A percentile compares a stretch with the other conserved stretches of the same genome.
Conservation (phyloP, 1,284 basidiomycete genomes). For the Malassezia obtusa region DNA sequence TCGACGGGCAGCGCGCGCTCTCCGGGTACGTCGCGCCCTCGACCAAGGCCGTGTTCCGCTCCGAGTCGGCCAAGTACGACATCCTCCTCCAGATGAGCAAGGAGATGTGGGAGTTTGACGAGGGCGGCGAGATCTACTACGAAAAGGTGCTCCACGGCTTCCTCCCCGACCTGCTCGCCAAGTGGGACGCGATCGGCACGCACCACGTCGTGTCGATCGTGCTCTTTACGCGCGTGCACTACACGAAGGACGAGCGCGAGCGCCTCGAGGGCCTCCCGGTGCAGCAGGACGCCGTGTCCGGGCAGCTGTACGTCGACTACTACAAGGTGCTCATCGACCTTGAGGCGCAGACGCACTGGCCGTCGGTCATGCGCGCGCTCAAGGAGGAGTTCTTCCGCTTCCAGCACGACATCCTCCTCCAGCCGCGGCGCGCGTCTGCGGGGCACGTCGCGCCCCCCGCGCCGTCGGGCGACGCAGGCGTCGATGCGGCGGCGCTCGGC, state of each 20-base stretch:
- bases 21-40: slow-evolving; percentile 70
- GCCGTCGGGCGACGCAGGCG: slow-evolving; percentile 19
- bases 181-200: slow-evolving; percentile 59
- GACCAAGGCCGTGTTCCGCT: slow-evolving; percentile 81
- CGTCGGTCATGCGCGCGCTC: slow-evolving; percentile 69
- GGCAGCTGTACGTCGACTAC: slow-evolving; percentile 85
- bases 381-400: slow-evolving; percentile 58
- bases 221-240: slow-evolving; percentile 85
- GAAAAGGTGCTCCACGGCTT: slow-evolving; percentile 80
- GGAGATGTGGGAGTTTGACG: slow-evolving; percentile 94
- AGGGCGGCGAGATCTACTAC: slow-evolving; percentile 73
- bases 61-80: slow-evolving; percentile 64
- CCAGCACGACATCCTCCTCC: slow-evolving; percentile 44
- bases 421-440: slow-evolving; percentile 29
- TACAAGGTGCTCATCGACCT: slow-evolving; percentile 72
- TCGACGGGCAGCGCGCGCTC: slow-evolving; percentile 49
- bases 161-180: slow-evolving; percentile 39
- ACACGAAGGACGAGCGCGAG: slow-evolving; percentile 56
- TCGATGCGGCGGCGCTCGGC: neutral
- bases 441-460: slow-evolving; percentile 30
- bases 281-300: slow-evolving; percentile 63
- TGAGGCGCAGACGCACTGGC: slow-evolving; percentile 78
- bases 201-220: slow-evolving; percentile 91
- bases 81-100: slow-evolving; percentile 89
- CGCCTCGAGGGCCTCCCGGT: slow-evolving; percentile 50